phyloP scores from a whole-genome alignment of 441 rosid genomes.

The Metrosideros polymorpha region DNA sequence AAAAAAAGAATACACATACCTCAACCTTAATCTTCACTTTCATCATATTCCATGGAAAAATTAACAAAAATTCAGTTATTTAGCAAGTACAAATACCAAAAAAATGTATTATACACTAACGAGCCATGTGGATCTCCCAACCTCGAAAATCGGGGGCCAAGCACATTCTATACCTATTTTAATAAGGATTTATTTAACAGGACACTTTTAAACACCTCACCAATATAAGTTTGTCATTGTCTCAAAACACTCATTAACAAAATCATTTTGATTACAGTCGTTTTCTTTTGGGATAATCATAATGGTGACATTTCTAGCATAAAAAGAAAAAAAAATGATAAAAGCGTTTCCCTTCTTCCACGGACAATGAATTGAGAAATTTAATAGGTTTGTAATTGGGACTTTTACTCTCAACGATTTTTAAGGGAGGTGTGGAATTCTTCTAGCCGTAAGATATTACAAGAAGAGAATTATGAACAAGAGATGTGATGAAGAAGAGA shows the following conservation, averaged over 20 bases:
- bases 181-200: neutral
- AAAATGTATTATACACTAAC: neutral
- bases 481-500: no score
- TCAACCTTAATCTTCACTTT: neutral
- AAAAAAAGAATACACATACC: neutral
- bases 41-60: neutral
- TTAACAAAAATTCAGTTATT: neutral
- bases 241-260: rapidly evolving
- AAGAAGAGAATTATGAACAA: no score
- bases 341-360: neutral
- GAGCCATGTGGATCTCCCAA: neutral
- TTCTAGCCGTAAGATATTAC: neutral
- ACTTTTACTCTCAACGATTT: neutral
- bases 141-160: neutral
- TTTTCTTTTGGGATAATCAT: neutral
- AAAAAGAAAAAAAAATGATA: neutral
- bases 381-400: neutral
- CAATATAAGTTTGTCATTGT: neutral
- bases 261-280: neutral
- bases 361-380: neutral
- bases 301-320: neutral
- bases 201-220: neutral
- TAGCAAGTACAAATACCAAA: neutral
- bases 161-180: neutral
- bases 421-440: neutral